Conservation (phyloP, 176 grass and related monocot genomes). For the Olyra latifolia region DNA sequence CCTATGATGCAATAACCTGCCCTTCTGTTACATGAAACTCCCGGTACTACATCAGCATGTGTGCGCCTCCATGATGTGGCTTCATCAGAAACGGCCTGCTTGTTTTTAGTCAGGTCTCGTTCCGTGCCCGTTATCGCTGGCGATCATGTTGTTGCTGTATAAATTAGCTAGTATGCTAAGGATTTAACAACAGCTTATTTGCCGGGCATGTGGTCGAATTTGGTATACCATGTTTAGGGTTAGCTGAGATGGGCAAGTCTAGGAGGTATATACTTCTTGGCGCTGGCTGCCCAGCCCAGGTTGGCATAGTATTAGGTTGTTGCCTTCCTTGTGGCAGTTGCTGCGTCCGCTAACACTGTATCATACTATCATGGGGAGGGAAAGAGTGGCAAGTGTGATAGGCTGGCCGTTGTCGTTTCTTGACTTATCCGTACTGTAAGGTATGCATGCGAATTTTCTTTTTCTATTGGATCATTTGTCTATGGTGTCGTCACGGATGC, state of each 20-base stretch:
- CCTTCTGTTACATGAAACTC: not conserved
- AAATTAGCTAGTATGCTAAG: not conserved
- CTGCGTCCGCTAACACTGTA: not conserved
- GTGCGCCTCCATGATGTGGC: constrained; percentile 20
- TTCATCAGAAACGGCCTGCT: constrained; percentile 43
- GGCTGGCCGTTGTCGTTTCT: constrained; percentile 11
- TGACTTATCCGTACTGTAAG: not conserved
- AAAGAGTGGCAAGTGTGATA: constrained; percentile 4
- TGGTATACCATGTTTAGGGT: not conserved
- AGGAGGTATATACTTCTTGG: constrained; percentile 8
- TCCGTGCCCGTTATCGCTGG: constrained; percentile 15
- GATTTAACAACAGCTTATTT: not conserved
- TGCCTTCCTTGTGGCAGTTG: constrained; percentile 40
- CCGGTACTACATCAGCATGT: not conserved
- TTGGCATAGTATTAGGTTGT: constrained; percentile 43
- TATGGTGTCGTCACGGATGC: not conserved
- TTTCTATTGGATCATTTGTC: not conserved
- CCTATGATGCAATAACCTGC: constrained; percentile 53
- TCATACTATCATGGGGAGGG: not conserved
- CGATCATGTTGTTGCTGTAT: constrained; percentile 17
- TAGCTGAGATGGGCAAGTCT: not conserved
- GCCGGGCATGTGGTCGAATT: not conserved
- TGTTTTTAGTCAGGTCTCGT: constrained; percentile 56
- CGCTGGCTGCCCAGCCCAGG: constrained; percentile 43
- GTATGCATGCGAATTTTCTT: not conserved